phyloP scores from a whole-genome alignment of 2,329 filamentous ascomycete genomes.

The Ceratocystis huliohia region DNA sequence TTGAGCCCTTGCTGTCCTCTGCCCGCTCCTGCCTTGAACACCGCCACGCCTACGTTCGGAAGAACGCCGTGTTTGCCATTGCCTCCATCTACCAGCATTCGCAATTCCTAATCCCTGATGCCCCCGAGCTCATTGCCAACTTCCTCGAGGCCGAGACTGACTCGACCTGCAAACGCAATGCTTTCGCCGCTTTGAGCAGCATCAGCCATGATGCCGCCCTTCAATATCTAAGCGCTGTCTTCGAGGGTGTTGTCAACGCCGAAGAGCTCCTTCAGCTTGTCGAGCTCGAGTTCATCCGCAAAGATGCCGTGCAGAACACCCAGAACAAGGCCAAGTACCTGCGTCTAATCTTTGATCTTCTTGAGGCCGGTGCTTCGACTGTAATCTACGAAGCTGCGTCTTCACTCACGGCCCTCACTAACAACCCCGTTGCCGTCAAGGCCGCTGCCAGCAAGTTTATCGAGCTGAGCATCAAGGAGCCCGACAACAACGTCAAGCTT shows the following conservation, averaged over 20 bases:
- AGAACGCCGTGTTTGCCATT: constrained; percentile 93
- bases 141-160: constrained; percentile 90
- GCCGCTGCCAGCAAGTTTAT: constrained; percentile 93
- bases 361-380: constrained; percentile 85
- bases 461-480: constrained; percentile 90
- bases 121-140: constrained; percentile 75
- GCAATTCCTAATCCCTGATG: constrained; percentile 85
- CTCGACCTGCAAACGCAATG: constrained; percentile 93
- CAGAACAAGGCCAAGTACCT: constrained; percentile 95
- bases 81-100: constrained; percentile 86
- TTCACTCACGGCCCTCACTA: constrained; percentile 83
- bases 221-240: constrained; percentile 73
- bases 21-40: constrained; percentile 88
- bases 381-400: constrained; percentile 97
- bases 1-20: constrained; percentile 88
- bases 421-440: constrained; percentile 94
- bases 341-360: constrained; percentile 85
- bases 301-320: constrained; percentile 87
- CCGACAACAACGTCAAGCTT: constrained; percentile 98
- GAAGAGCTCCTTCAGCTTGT: constrained; percentile 88
- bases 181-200: constrained; percentile 77
- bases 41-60: constrained; percentile 92
- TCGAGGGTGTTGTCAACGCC: constrained; percentile 86
- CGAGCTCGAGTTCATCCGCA: constrained; percentile 93
- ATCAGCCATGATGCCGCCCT: constrained; percentile 92